These are phyloP conservation scores for Dothistroma pini DNA, from an alignment of 2,329 filamentous ascomycete genomes.

Conservation along the genomic window DNA sequence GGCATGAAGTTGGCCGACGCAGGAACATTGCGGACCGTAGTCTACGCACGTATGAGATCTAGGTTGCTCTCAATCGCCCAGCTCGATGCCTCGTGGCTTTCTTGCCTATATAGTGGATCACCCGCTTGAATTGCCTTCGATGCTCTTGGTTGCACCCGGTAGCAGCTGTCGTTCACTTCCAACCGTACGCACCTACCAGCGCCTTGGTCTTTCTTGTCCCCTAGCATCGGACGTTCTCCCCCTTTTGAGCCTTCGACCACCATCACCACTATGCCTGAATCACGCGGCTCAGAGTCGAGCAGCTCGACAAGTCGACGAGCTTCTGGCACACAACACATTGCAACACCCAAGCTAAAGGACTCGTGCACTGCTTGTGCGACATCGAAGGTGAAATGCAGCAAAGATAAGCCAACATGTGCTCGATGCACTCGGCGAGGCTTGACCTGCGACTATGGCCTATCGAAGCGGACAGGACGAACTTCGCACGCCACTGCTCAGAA, in stretches of 20 bases:
- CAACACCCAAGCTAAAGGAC: conserved; percentile 1
- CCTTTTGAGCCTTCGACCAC: background rate
- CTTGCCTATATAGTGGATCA: background rate
- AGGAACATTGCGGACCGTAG: background rate
- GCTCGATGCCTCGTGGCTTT: background rate
- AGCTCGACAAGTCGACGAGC: background rate
- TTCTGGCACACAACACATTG: background rate
- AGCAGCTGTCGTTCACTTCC: background rate
- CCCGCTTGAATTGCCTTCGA: background rate
- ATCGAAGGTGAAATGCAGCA: conserved; percentile 1
- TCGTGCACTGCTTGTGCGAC: background rate
- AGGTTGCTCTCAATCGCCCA: background rate
- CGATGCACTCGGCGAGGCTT: background rate
- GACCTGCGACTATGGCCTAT: background rate
- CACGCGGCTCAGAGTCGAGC: background rate
- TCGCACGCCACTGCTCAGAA: background rate
- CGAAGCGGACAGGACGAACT: background rate
- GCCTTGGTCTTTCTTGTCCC: background rate
- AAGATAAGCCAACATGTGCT: conserved; percentile 5
- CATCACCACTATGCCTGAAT: background rate
- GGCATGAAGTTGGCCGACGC: background rate
- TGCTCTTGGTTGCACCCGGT: background rate
- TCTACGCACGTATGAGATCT: background rate
- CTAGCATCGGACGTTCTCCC: background rate
- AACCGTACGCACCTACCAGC: background rate